Base-by-base conservation (phyloP, 495 filamentous ascomycete species). In the Evernia prunastri region DNA sequence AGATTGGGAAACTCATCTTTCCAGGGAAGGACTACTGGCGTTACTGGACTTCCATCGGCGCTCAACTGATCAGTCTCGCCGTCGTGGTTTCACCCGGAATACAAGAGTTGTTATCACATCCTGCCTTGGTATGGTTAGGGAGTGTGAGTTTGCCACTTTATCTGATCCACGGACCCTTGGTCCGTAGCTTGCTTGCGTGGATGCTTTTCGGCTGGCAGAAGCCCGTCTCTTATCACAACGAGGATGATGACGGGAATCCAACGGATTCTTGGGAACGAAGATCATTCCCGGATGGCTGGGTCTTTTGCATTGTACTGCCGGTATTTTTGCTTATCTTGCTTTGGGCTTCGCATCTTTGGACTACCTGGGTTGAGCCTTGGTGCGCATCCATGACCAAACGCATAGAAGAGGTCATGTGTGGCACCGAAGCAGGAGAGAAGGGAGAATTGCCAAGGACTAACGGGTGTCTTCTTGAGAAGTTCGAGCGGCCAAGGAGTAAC, bases 91-190 rank as follows among this genome's bases (percentile, higher is more conserved):
- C 61, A 11, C 60, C 68, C 0, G 9, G 10, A 0, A 25, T 67
- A 5, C 63, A 69, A 42, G 43, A 47, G 9, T 37, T 59, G 12
- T 60, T 71, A 15, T 51, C 29, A 20, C 64, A 67, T 36, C 59
- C 67, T 0, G 31, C 54, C 5, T 51, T 71, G 4, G 43, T 67
- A 36, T 71, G 69, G 69, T 59, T 72, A 2, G 70, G 70, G 5
- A 58, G 53, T 17, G 35, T 68, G 3, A 67, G 67, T 13, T 67
- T 69, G 51, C 60, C 70, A 4, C 39, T 72, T 2, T 72, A 70
- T 43, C 42, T 72, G 18, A 58, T 72, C 20, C 70, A 72, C 60
- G 69, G 67, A 4, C 63, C 61, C 13, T n/a, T 72, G 36, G 59
- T 71, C n/a, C 67, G 68, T 18, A 67, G 59, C 33, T 20, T 70